phyloP scores from a whole-genome alignment of 192 early-diverging fungal species.

The Obelidium mucronatum region DNA sequence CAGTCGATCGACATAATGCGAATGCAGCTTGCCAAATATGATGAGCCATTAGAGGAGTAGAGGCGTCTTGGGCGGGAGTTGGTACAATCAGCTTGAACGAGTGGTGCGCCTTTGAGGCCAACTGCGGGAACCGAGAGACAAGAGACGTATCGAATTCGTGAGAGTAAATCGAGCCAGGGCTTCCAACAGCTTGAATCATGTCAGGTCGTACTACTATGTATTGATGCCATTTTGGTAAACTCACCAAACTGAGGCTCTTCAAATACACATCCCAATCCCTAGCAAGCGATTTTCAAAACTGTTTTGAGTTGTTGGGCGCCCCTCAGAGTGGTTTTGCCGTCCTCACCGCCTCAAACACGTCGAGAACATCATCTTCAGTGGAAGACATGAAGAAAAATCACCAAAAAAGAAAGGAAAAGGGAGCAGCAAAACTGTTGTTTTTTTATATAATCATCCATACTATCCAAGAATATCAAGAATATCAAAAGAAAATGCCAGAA shows the following conservation, averaged over 20 bases:
- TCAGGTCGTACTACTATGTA: not conserved
- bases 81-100: not conserved
- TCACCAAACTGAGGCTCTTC: slow-evolving; percentile 36
- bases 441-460: not conserved
- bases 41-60: slow-evolving; percentile 31
- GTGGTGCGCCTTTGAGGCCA: not conserved
- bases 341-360: slow-evolving; percentile 24
- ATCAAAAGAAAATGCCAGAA: too few relatives aligned
- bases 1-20: slow-evolving; percentile 1
- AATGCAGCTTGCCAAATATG: slow-evolving; percentile 31
- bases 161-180: slow-evolving; percentile 6
- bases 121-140: not conserved
- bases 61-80: slow-evolving; percentile 1
- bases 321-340: not conserved
- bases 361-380: not conserved
- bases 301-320: too few relatives aligned
- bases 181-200: not conserved
- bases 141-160: slow-evolving; percentile 8
- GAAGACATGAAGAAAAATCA: not conserved
- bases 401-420: not conserved
- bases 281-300: not conserved
- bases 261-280: slow-evolving; percentile 25
- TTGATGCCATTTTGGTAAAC: not conserved
- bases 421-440: not conserved
- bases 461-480: too few relatives aligned